Conservation (phyloP, 1,284 basidiomycete genomes). For the Pseudozyma sp. region DNA sequence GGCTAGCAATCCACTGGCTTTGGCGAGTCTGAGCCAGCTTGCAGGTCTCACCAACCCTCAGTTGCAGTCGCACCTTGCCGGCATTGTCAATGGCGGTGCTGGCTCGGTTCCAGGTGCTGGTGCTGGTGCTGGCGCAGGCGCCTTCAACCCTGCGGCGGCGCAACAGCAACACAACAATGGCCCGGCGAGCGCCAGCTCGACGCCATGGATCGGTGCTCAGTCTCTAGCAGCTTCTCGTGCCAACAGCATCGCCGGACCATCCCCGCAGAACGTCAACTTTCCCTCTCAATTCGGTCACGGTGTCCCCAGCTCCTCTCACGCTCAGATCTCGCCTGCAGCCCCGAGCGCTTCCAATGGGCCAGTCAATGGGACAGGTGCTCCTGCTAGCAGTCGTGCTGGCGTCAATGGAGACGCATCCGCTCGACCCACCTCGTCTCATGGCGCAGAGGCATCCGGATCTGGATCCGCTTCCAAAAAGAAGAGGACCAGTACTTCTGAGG, state of each 20-base stretch:
- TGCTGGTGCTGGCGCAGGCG: slow-evolving; percentile 21
- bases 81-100: slow-evolving; percentile 36
- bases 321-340: slow-evolving; percentile 7
- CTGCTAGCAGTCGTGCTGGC: slow-evolving; percentile 8
- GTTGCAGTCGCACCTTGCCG: slow-evolving; percentile 47
- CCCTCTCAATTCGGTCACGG: slow-evolving; percentile 12
- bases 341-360: slow-evolving; percentile 16
- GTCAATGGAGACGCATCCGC: slow-evolving; percentile 8
- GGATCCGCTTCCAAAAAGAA: slow-evolving; percentile 46
- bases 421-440: slow-evolving; percentile 7
- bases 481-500: slow-evolving; percentile 46
- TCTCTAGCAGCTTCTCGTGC: slow-evolving; percentile 23
- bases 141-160: slow-evolving; percentile 17
- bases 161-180: slow-evolving; percentile 30
- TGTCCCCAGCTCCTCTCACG: slow-evolving; percentile 12
- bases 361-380: slow-evolving; percentile 16
- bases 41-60: slow-evolving; percentile 52
- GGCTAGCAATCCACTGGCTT: slow-evolving; percentile 60
- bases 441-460: slow-evolving; percentile 11
- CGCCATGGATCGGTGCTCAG: slow-evolving; percentile 38
- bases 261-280: slow-evolving; percentile 30
- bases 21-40: slow-evolving; percentile 49
- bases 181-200: slow-evolving; percentile 6
- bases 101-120: slow-evolving; percentile 8
- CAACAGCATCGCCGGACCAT: slow-evolving; percentile 28